These are phyloP conservation scores for Aspergillus udagawae DNA, from an alignment of 2,329 filamentous ascomycete species.

Conservation along the genomic window DNA sequence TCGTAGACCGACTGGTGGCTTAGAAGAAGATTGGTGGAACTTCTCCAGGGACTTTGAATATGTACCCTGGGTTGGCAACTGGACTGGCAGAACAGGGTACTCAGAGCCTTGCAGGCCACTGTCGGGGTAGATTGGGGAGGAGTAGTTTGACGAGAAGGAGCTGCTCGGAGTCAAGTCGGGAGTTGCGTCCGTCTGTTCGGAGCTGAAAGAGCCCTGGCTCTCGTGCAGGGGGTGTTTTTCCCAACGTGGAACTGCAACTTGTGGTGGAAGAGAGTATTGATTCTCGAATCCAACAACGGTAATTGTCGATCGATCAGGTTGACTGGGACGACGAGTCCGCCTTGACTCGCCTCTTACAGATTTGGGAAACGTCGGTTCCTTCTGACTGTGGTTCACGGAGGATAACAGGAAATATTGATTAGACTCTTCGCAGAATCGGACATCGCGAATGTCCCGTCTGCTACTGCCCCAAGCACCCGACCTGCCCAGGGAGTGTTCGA, in stretches of 20 bases:
- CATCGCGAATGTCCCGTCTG: conserved; percentile 27
- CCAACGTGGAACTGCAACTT: conserved; percentile 22
- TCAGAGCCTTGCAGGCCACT: conserved; percentile 24
- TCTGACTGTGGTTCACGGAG: conserved; percentile 15
- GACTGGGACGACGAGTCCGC: conserved; percentile 7
- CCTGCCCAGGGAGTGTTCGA: conserved; percentile 31
- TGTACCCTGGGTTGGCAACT: conserved; percentile 20
- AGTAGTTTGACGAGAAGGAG: conserved; percentile 37
- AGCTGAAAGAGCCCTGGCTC: conserved; percentile 34
- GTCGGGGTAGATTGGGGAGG: conserved; percentile 27
- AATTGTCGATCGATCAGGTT: conserved; percentile 26
- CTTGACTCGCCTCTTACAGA: conserved; percentile 10
- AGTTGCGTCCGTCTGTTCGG: conserved; percentile 28
- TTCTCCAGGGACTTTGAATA: conserved; percentile 14
- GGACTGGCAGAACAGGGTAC: conserved; percentile 13
- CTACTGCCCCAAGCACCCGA: conserved; percentile 24
- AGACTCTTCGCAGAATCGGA: conserved; percentile 26
- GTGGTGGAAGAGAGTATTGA: conserved; percentile 25
- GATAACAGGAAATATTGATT: conserved; percentile 31
- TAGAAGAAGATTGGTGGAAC: conserved; percentile 22
- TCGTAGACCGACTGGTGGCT: conserved; percentile 14
- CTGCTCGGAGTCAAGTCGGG: conserved; percentile 38
- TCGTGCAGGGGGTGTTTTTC: conserved; percentile 20
- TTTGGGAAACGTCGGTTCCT: conserved; percentile 11
- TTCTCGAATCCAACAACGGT: conserved; percentile 31